Base-by-base conservation (phyloP, 768 basidiomycete species). In the Chlorophyllum brunneum region DNA sequence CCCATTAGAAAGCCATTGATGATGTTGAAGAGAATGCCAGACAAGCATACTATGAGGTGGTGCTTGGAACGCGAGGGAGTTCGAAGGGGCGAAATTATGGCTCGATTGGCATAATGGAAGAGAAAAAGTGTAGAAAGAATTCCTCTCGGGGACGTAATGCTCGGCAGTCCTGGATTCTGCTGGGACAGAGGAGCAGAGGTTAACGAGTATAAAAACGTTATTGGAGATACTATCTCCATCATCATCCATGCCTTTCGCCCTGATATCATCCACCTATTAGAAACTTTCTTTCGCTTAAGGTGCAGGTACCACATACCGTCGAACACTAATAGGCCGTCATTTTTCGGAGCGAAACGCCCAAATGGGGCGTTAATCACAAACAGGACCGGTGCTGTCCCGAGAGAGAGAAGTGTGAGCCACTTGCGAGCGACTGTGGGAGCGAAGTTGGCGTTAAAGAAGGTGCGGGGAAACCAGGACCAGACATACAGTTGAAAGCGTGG, bases 21-120 rank as follows among this genome's bases (percentile, higher is more conserved):
- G 41, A 75, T 39, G 67, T 95, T 95, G 77, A 92, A 95, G 0
- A 62, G 6, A 3, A 81, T 61, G 0, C 75, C 88, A 4, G 58
- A 53, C 8, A 86, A 31, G 1, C 82, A 71, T 8, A 95, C 83
- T 44, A 70, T 63, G 53, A 92, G 62, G 69, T 95, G 88, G 9
- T 85, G 77, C 53, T 82, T 86, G 0, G 88, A 86, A 38, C 92
- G 81, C 27, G 82, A 82, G 0, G 93, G 88, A 0, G 91, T 86
- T 54, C 90, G 79, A 4, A 95, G 71, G 5, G 92, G 90, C 1
- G 84, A 88, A 27, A 97, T 59, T 44, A 93, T 51, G 4, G 91
- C 82, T 44, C 95, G 88, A 67, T 95, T 93, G 47, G 78, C 56
- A 68, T 98, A 95, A 71, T 97, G 93, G 1, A 76, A 49, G 43